A percentile compares a stretch with the other conserved stretches of the same genome.
These are phyloP conservation scores for Apiotrichum montevideense DNA, from an alignment of 1,284 basidiomycete genomes.

Conservation along the genomic window DNA sequence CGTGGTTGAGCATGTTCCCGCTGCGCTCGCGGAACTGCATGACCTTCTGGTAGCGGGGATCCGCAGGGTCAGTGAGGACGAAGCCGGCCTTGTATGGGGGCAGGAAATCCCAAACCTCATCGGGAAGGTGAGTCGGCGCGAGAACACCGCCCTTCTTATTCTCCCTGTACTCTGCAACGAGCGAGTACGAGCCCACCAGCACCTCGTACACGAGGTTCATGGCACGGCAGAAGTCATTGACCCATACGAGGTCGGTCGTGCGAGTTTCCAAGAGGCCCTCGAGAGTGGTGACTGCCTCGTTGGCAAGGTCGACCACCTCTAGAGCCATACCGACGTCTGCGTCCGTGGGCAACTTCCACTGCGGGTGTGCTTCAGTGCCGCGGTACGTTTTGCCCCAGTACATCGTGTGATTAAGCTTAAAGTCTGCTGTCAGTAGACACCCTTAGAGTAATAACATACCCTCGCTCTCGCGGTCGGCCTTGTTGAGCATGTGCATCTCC, in stretches of 20 bases:
- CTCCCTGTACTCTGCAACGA: constrained; percentile 40
- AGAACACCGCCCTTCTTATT: constrained; percentile 35
- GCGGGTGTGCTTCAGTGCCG: constrained; percentile 69
- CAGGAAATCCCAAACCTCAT: constrained; percentile 57
- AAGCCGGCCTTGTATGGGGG: constrained; percentile 67
- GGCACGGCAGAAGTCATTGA: constrained; percentile 90
- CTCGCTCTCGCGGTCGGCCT: constrained; percentile 69
- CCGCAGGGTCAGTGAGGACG: constrained; percentile 64
- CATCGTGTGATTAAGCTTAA: constrained; percentile 64
- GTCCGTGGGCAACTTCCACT: constrained; percentile 64
- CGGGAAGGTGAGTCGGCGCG: constrained; percentile 46
- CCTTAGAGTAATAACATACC: neutral
- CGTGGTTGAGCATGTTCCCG: constrained; percentile 64
- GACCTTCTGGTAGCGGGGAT: constrained; percentile 67
- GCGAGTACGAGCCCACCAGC: constrained; percentile 29
- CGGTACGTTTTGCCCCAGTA: constrained; percentile 82
- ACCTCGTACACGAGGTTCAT: constrained; percentile 42
- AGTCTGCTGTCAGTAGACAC: constrained; percentile 50
- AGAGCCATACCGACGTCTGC: constrained; percentile 70
- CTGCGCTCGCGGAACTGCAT: constrained; percentile 59
- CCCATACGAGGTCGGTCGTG: constrained; percentile 59
- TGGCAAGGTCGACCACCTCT: constrained; percentile 58
- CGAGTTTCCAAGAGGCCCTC: constrained; percentile 59
- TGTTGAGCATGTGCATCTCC: constrained; percentile 78
- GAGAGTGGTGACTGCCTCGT: constrained; percentile 61